phyloP scores from a whole-genome alignment of 2,329 filamentous ascomycete species.

The Lachnellula arida region DNA sequence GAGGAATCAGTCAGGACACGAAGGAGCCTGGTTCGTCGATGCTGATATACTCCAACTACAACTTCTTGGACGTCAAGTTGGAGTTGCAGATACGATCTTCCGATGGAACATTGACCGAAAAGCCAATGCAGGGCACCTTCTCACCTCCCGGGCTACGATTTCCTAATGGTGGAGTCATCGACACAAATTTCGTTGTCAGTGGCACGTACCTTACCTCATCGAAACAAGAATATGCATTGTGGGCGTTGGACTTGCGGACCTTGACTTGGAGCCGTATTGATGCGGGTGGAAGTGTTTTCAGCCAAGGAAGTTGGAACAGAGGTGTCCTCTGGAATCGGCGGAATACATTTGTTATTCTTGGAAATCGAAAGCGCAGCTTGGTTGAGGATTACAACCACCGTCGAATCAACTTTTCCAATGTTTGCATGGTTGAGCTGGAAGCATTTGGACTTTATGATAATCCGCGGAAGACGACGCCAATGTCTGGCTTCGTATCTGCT shows the following conservation, averaged over 20 bases:
- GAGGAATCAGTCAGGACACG: constrained; percentile 44
- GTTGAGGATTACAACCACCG: constrained; percentile 98
- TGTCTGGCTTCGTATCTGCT: constrained; percentile 79
- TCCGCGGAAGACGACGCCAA: constrained; percentile 70
- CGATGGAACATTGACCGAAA: constrained; percentile 80
- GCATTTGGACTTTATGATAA: constrained; percentile 98
- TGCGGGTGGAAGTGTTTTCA: constrained; percentile 89
- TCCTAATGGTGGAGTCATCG: constrained; percentile 91
- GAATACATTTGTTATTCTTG: constrained; percentile 93
- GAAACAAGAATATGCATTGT: constrained; percentile 96
- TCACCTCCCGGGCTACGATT: constrained; percentile 92
- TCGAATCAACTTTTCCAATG: constrained; percentile 93
- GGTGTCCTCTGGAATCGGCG: constrained; percentile 89
- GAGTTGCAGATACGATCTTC: constrained; percentile 84
- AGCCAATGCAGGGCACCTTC: constrained; percentile 79
- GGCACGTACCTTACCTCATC: constrained; percentile 96
- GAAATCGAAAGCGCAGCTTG: constrained; percentile 86
- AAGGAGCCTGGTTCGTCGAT: constrained; percentile 64
- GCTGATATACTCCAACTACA: constrained; percentile 99
- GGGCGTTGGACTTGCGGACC: constrained; percentile 85
- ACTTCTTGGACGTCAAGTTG: constrained; percentile 94
- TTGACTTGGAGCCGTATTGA: constrained; percentile 95
- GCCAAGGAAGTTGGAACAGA: constrained; percentile 95
- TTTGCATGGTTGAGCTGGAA: constrained; percentile 95
- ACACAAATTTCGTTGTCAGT: constrained; percentile 94